Evolutionary conservation across 2,329 filamentous ascomycete species (phyloP).

Genomic region (Sarocladium kiliense): DNA sequence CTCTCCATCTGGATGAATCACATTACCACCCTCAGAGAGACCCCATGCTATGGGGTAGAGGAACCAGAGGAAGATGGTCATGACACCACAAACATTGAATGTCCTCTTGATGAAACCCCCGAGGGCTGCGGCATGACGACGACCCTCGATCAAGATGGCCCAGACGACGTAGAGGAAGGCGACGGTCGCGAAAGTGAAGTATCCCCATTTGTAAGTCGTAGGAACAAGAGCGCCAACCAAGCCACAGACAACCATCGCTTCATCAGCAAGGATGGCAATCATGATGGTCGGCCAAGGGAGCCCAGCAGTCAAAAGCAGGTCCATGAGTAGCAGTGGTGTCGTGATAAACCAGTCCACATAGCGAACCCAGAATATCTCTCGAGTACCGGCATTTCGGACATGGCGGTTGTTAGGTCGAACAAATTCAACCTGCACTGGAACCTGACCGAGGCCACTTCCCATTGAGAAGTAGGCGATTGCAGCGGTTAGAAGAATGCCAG

Average conservation of each 20-base stretch:
- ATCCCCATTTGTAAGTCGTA: slow-evolving; percentile 53
- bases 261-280: slow-evolving; percentile 40
- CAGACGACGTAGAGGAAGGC: slow-evolving; percentile 40
- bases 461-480: slow-evolving; percentile 46
- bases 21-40: slow-evolving; percentile 46
- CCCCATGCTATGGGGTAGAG: slow-evolving; percentile 50
- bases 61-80: slow-evolving; percentile 52
- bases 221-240: slow-evolving; percentile 40
- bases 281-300: slow-evolving; percentile 48
- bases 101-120: slow-evolving; percentile 47
- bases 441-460: slow-evolving; percentile 45
- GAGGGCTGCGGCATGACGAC: slow-evolving; percentile 45
- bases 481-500: slow-evolving; percentile 41
- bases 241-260: slow-evolving; percentile 41
- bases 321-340: slow-evolving; percentile 57
- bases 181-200: slow-evolving; percentile 44
- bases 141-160: slow-evolving; percentile 34
- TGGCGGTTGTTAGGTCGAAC: slow-evolving; percentile 25
- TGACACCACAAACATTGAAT: slow-evolving; percentile 51
- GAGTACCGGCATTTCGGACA: slow-evolving; percentile 43
- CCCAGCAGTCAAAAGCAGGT: slow-evolving; percentile 56
- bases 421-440: slow-evolving; percentile 48
- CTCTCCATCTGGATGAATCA: slow-evolving; percentile 57
- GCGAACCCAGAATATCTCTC: slow-evolving; percentile 52
- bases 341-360: slow-evolving; percentile 54